Evolutionary conservation across 1,139 yeast genomes (phyloP).

Genomic region (Taiozyma sp.): DNA sequence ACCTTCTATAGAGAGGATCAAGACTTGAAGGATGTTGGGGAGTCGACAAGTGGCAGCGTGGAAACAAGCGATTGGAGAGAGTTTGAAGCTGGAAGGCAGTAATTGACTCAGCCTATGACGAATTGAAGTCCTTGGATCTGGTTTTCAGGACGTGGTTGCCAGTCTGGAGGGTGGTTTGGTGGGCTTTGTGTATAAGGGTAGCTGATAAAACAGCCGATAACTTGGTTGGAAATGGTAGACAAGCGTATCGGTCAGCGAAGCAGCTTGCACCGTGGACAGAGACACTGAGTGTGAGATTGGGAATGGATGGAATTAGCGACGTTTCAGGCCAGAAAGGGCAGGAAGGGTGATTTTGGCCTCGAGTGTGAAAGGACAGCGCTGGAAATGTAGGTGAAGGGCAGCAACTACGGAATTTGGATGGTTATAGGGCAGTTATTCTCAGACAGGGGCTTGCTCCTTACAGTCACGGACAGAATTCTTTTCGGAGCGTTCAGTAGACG

Average conservation of each 20-base stretch:
- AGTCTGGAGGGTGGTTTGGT: not conserved
- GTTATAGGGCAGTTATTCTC: not conserved
- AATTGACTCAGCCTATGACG: not conserved
- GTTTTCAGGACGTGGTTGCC: not conserved
- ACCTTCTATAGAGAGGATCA: not conserved
- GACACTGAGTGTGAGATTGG: not conserved
- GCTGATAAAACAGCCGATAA: not conserved
- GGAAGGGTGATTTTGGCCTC: not conserved
- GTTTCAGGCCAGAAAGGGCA: not conserved
- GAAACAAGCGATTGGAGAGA: not conserved
- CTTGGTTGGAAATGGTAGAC: not conserved
- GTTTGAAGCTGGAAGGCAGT: not conserved
- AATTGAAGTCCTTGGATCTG: not conserved
- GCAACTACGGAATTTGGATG: not conserved
- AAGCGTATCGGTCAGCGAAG: not conserved
- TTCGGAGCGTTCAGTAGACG: not conserved
- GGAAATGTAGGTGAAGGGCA: not conserved
- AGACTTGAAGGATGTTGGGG: not conserved
- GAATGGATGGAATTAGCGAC: not conserved
- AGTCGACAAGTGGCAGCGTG: not conserved
- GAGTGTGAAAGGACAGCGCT: not conserved
- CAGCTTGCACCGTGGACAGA: not conserved
- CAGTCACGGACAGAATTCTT: not conserved
- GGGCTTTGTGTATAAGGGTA: not conserved
- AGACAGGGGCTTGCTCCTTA: not conserved